Base-by-base conservation (phyloP, 139 green algal species). In the Chlorella sorokiniana region DNA sequence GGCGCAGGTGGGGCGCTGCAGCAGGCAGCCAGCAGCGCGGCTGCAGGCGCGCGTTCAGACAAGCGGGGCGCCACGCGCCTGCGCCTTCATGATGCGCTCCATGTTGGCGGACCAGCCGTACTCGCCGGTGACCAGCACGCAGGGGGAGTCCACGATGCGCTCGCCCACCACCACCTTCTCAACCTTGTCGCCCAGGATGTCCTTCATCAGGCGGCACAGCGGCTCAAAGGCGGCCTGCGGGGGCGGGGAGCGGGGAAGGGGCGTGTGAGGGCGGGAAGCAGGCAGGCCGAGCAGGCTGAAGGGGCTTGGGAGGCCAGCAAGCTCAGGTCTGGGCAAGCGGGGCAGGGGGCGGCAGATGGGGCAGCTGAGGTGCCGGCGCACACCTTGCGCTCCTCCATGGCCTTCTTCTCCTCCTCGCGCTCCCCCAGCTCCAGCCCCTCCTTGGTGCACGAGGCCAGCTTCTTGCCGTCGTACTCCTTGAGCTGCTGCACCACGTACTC, bases 61-160 rank as follows among this genome's bases (percentile, higher is more conserved):
- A 59, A 25, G 14, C 11, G 14, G 7, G 20, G 27, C 25, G 1
- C 44, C 76, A 56, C 69, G 29, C 65, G 79, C 81, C 90, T 98
- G 96, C 18, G 97, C 97, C 93, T 98, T 99, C 97, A 99, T 99
- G 92, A 99, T 99, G 75, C 97, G 93, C 93, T 99, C 97, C 97
- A 99, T 99, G 94, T 99, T 99, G 69, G 97, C 97, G 52, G 76
- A 93, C 97, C 97, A 99, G 78, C 97, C 97, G 84, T 99, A 99
- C 94, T 99, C 97, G 72, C 97, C 97, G 27, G 97, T 99, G n/a
- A 99, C 97, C 70, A 99, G 91, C 74, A 98, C 94, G 91, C 97
- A 99, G 14, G 97, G 97, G 27, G 93, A 97, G 92, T 99, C 97
- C 9, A 99, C 96, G 69, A 99, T 97, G 79, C 97, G 93, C 83